Base-by-base conservation (phyloP, 2,329 filamentous ascomycete species). In the Paecilomyces dactylethromorphus region DNA sequence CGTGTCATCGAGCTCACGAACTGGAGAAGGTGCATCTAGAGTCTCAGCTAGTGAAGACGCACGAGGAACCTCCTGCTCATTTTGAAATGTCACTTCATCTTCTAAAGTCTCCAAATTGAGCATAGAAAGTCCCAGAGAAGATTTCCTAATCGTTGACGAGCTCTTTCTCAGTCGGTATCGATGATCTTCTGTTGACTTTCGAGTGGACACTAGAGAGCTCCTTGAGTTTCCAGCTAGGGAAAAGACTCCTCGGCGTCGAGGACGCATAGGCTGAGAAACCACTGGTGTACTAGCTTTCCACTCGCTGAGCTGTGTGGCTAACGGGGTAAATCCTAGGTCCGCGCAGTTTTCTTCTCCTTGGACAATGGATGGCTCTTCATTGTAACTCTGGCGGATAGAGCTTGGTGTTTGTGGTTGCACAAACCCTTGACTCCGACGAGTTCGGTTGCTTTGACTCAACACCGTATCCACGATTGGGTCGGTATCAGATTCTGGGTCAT, bases 261-360 rank as follows among this genome's bases (percentile, higher is more conserved):
- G 65, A 58, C 63, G 65, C 22, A 51, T 65, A 56, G 61, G 66
- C 68, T 65, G 62, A 65, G 58, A 57, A 54, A 71, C 70, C 62
- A 82, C 67, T 2, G 85, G 84, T 62, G 84, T 88, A 24, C 78
- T 78, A 1, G 87, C 79, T 62, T 81, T 81, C 88, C 88, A 91
- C 24, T 81, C 79, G 59, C 77, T 81, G 3, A 90, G 74, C 65
- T 87, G 82, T 39, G 82, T 77, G 3, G 84, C 84, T 39, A 91
- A 75, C 24, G 86, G 84, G 1, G 86, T 88, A 62, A 89, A 87
- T 1, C 85, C 85, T 56, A 84, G 68, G 18, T 75, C 74, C 31
- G 50, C 21, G 10, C 24, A 21, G 35, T n/a, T 10, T 18, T 66
- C 63, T 35, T 61, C 56, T 18, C 51, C 49, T 18, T 54, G n/a